Evolutionary conservation across 1,284 basidiomycete genomes (phyloP).

Genomic region (Ustilago sp.): DNA sequence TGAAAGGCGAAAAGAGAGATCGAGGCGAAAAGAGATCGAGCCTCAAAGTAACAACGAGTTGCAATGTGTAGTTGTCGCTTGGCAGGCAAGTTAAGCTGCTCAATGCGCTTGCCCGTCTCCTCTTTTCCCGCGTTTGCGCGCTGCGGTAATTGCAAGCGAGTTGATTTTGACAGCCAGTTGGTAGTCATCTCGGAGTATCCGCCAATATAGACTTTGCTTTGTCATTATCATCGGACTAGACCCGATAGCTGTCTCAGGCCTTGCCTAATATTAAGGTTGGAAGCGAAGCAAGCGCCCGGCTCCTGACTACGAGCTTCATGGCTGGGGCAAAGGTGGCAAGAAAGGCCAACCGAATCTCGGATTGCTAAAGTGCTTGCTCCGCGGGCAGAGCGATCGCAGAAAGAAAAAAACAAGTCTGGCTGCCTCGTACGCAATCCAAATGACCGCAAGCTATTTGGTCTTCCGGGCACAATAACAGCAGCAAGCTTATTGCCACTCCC

Average conservation of each 20-base stretch:
- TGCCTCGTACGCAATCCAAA: background rate
- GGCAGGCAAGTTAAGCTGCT: background rate
- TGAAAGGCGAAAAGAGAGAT: background rate
- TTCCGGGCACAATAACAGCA: background rate
- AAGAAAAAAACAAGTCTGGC: background rate
- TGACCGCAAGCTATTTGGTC: conserved; percentile 1
- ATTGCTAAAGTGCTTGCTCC: background rate
- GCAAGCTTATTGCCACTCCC: too few relatives aligned
- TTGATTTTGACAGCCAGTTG: background rate
- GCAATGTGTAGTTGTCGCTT: background rate
- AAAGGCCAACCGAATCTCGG: background rate
- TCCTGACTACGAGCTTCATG: too few relatives aligned
- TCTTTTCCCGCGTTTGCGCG: background rate
- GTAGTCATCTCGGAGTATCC: background rate
- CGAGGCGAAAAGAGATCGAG: too few relatives aligned
- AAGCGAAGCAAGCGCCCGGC: background rate
- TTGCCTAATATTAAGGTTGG: background rate
- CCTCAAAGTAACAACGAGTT: background rate
- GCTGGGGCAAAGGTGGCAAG: background rate
- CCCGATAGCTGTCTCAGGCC: background rate
- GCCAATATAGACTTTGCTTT: background rate
- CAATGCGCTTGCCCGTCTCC: background rate
- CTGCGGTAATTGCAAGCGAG: conserved; percentile 4
- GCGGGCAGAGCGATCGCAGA: background rate
- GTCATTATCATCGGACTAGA: background rate